A percentile compares a stretch with the other conserved stretches of the same genome.
These are phyloP conservation scores for Cryptococcus sp. DNA, from an alignment of 1,284 basidiomycete species.

Conservation along the genomic window DNA sequence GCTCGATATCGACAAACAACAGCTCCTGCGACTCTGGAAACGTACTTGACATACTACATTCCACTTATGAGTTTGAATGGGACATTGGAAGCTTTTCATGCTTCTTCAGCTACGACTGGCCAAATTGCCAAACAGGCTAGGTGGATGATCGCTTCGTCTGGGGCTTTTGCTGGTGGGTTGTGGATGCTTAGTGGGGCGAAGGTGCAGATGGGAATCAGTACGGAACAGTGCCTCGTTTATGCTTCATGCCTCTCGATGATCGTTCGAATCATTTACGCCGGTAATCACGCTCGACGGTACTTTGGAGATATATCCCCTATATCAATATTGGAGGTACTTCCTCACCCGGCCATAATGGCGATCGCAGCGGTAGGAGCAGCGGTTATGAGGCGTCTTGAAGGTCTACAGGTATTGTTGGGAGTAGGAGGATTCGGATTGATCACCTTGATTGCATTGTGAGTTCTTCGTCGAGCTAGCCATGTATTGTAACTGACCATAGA, in stretches of 20 bases:
- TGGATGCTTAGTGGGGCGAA: conserved; percentile 4
- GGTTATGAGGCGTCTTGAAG: background rate
- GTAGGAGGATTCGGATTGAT: conserved; percentile 17
- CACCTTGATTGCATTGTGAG: conserved; percentile 30
- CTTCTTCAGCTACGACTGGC: conserved; percentile 59
- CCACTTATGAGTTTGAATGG: conserved; percentile 85
- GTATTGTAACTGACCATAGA: background rate
- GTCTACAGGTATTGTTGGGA: background rate
- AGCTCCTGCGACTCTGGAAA: conserved; percentile 61
- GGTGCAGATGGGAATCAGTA: conserved; percentile 5
- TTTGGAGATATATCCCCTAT: background rate
- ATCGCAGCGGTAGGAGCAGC: background rate
- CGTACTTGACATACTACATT: conserved; percentile 74
- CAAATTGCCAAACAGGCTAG: conserved; percentile 33
- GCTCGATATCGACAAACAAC: conserved; percentile 66
- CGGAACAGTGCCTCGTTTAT: conserved; percentile 63
- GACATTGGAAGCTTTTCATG: conserved; percentile 79
- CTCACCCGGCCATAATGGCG: conserved; percentile 1
- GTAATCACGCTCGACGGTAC: conserved; percentile 18
- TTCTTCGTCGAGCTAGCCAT: background rate
- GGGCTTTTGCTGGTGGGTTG: conserved; percentile 26
- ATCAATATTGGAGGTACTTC: conserved; percentile 7
- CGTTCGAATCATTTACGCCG: conserved; percentile 35
- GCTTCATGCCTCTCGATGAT: conserved; percentile 53
- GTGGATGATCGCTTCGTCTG: conserved; percentile 36